These are phyloP conservation scores for Leersia perrieri DNA, from an alignment of 176 grass and related monocot genomes.

Conservation along the genomic window DNA sequence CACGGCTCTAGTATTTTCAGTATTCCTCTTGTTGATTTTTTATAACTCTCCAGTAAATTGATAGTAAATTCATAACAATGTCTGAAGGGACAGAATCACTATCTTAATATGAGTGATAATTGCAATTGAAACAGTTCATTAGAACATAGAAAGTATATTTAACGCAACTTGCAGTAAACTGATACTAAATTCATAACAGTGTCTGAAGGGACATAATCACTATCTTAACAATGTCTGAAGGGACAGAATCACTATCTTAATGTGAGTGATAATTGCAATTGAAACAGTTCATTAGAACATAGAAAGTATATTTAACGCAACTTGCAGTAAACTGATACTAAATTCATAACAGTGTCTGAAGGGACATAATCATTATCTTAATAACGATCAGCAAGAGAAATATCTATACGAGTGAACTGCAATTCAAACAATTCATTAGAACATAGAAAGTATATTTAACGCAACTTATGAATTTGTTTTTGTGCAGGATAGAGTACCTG, in stretches of 20 bases:
- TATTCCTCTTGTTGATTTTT: not conserved
- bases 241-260: too few relatives aligned
- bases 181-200: too few relatives aligned
- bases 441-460: not conserved
- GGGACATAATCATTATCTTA: not conserved
- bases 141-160: too few relatives aligned
- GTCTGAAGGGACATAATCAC: not conserved
- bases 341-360: slow-evolving; percentile 1
- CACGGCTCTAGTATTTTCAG: slow-evolving; percentile 3
- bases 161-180: too few relatives aligned
- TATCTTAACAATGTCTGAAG: too few relatives aligned
- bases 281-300: too few relatives aligned
- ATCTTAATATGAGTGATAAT: too few relatives aligned
- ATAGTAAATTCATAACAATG: too few relatives aligned
- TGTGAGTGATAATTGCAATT: too few relatives aligned
- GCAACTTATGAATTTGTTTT: slow-evolving; percentile 13
- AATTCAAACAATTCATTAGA: not conserved
- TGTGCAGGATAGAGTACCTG: slow-evolving; percentile 86
- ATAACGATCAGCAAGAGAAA: not conserved
- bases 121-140: too few relatives aligned
- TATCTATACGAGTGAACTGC: not conserved
- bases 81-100: too few relatives aligned
- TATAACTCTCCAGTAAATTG: not conserved
- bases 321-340: not conserved
- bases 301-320: too few relatives aligned